phyloP scores from a whole-genome alignment of 2,329 filamentous ascomycete genomes.

The Lojkania enalia region DNA sequence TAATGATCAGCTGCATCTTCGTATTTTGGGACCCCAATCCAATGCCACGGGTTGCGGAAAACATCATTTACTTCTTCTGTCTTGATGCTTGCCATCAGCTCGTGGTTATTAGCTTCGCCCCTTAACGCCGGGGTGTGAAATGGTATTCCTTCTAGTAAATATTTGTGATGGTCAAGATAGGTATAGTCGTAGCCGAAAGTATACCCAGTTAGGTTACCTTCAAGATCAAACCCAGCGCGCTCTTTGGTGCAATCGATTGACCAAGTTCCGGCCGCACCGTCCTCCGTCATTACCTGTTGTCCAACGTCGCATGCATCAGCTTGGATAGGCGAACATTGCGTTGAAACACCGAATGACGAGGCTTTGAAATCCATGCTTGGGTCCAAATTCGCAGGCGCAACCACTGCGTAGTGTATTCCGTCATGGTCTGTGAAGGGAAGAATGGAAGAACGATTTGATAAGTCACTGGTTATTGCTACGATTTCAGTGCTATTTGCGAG shows the following conservation, averaged over 20 bases:
- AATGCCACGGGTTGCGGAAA: slow-evolving; percentile 14
- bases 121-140: too few species aligned
- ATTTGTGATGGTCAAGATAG: neutral
- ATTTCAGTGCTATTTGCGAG: too few species aligned
- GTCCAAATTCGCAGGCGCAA: neutral
- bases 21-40: too few species aligned
- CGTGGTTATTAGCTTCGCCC: too few species aligned
- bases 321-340: neutral
- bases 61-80: slow-evolving; percentile 9
- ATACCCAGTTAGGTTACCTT: too few species aligned
- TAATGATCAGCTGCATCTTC: too few species aligned
- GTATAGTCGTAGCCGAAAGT: neutral
- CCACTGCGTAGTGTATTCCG: neutral
- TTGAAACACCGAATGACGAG: neutral
- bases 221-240: neutral
- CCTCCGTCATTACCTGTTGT: neutral
- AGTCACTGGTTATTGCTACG: too few species aligned
- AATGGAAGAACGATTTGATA: too few species aligned
- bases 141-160: neutral
- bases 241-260: neutral
- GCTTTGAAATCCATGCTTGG: neutral
- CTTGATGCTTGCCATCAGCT: neutral
- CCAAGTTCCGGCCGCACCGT: neutral
- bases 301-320: neutral
- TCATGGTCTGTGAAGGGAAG: slow-evolving; percentile 2